Evolutionary conservation across 2,329 filamentous ascomycete genomes (phyloP).

Genomic region (Trichoderma endophyticum): DNA sequence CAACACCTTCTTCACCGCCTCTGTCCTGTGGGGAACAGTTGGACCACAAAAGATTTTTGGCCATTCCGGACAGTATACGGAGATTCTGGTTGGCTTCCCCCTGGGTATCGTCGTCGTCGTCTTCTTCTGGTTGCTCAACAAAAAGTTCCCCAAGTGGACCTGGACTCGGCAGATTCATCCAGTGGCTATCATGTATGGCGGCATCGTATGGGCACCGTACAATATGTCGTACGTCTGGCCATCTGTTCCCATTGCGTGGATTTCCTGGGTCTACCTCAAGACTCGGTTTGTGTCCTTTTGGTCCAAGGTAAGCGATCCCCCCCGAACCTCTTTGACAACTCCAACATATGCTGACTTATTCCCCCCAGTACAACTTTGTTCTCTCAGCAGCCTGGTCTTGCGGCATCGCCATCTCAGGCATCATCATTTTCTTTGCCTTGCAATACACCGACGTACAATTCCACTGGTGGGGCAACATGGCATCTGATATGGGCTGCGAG

Average conservation of each 20-base stretch:
- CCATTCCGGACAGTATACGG: conserved; percentile 45
- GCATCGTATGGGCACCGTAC: conserved; percentile 47
- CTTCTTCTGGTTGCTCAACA: conserved; percentile 39
- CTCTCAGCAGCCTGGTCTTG: conserved; percentile 50
- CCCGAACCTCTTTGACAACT: neutral
- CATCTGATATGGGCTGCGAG: conserved; percentile 42
- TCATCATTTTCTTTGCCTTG: conserved; percentile 53
- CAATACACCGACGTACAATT: conserved; percentile 43
- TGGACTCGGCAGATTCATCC: conserved; percentile 46
- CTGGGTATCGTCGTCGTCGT: conserved; percentile 46
- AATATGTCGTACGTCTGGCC: conserved; percentile 52
- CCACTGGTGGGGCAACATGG: conserved; percentile 49
- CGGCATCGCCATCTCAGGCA: conserved; percentile 48
- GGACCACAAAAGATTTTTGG: conserved; percentile 51
- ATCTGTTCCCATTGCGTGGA: conserved; percentile 49
- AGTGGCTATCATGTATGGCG: conserved; percentile 47
- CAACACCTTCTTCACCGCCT: conserved; percentile 56
- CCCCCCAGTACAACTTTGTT: conserved; percentile 49
- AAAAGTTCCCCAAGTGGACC: conserved; percentile 40
- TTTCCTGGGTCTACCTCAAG: conserved; percentile 52
- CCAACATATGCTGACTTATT: neutral
- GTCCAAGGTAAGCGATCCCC: conserved; percentile 42
- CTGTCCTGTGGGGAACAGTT: conserved; percentile 54
- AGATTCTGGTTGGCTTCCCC: conserved; percentile 49
- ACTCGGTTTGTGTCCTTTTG: conserved; percentile 48